A percentile compares a stretch with the other conserved stretches of the same genome.
phyloP scores from a whole-genome alignment of 2,329 filamentous ascomycete species.

The Colletotrichum sp. region DNA sequence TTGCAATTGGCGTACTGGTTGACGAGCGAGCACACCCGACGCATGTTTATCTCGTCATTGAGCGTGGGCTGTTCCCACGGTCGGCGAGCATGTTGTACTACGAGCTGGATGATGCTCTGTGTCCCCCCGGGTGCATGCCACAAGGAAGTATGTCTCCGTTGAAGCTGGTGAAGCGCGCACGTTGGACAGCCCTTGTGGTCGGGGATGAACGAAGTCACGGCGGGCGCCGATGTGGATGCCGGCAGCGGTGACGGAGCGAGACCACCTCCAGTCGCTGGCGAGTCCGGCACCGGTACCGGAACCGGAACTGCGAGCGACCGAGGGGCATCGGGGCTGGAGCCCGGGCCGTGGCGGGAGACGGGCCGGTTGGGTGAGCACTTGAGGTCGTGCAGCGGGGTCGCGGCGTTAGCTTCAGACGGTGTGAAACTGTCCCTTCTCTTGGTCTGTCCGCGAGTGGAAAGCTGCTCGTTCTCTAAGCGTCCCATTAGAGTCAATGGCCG shows the following conservation, averaged over 20 bases:
- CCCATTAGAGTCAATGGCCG: neutral
- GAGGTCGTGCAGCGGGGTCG: neutral
- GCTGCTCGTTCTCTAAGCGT: neutral
- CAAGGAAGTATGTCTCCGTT: neutral
- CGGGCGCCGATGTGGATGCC: neutral
- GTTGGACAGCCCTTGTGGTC: neutral
- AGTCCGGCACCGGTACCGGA: neutral
- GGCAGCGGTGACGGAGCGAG: neutral
- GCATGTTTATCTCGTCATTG: neutral
- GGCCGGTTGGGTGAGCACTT: neutral
- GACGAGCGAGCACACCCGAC: neutral
- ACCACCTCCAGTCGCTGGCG: neutral
- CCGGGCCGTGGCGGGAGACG: neutral
- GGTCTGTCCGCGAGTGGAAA: neutral
- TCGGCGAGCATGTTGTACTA: neutral
- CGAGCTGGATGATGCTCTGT: neutral
- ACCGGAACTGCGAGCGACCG: neutral
- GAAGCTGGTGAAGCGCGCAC: neutral
- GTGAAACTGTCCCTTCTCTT: neutral
- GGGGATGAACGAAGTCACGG: neutral
- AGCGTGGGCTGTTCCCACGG: neutral
- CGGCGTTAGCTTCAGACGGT: neutral
- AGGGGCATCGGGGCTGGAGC: neutral
- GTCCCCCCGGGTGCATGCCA: neutral
- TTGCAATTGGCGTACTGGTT: neutral